phyloP scores from a whole-genome alignment of 176 grass and related monocot species.

The sorghum (Sorghum bicolor) region Sorghum_bicolor_NCBIv3 NC_012873.2:5836501-5837000 shows the following conservation, averaged over 20 bases:
- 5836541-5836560: neutral
- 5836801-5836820: neutral
- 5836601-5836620: neutral
- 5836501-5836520: neutral
- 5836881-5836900: conserved; percentile 7
- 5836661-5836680: neutral
- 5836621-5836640: neutral
- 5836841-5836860: neutral
- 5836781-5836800: neutral
- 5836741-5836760: neutral
- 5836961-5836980: neutral
- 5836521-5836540: neutral
- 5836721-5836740: neutral
- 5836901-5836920: neutral
- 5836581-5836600: neutral
- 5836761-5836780: neutral
- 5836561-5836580: neutral
- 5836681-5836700: neutral
- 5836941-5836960: neutral
- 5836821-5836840: neutral
- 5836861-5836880: neutral
- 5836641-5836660: neutral
- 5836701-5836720: neutral
- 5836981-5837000: neutral
- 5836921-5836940: neutral